phyloP scores from a whole-genome alignment of 176 grass and related monocot genomes.

The Juncus inflexus region DNA sequence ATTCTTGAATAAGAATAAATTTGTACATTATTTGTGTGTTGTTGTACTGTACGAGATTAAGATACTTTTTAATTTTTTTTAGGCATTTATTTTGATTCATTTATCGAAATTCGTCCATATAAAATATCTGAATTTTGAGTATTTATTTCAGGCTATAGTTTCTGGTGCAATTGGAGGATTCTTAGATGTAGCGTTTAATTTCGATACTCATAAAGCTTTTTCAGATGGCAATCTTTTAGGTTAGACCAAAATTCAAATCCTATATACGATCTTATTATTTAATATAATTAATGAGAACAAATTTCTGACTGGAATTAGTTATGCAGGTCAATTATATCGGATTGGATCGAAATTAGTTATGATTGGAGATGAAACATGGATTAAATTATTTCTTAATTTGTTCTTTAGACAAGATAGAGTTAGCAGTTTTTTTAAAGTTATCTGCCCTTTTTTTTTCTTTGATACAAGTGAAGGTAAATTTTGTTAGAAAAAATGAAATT shows the following conservation, averaged over 20 bases:
- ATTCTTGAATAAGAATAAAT: no score
- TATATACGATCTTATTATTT: conserved; percentile 6
- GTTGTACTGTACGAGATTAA: no score
- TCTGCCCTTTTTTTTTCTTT: no score
- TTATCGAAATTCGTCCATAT: no score
- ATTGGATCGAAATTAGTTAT: conserved; percentile 88
- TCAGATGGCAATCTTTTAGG: conserved; percentile 94
- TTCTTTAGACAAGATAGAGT: conserved; percentile 93
- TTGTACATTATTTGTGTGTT: no score
- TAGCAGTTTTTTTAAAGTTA: conserved; percentile 83
- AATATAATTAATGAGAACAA: conserved; percentile 23
- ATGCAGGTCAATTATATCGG: conserved; percentile 70
- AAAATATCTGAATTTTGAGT: background rate
- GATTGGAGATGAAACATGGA: conserved; percentile 97
- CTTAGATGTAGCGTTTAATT: conserved; percentile 94
- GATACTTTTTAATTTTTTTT: no score
- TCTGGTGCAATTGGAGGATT: conserved; percentile 95
- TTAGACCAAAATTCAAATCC: conserved; percentile 36
- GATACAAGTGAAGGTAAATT: no score
- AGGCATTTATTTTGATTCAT: no score
- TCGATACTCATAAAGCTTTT: conserved; percentile 89
- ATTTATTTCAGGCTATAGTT: conserved; percentile 59
- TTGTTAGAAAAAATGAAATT: no score
- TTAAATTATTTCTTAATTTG: conserved; percentile 86
- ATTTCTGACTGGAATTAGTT: no score